These are phyloP conservation scores for Trypanosoma boissoni DNA, from an alignment of 208 protist species.

Conservation along the genomic window DNA sequence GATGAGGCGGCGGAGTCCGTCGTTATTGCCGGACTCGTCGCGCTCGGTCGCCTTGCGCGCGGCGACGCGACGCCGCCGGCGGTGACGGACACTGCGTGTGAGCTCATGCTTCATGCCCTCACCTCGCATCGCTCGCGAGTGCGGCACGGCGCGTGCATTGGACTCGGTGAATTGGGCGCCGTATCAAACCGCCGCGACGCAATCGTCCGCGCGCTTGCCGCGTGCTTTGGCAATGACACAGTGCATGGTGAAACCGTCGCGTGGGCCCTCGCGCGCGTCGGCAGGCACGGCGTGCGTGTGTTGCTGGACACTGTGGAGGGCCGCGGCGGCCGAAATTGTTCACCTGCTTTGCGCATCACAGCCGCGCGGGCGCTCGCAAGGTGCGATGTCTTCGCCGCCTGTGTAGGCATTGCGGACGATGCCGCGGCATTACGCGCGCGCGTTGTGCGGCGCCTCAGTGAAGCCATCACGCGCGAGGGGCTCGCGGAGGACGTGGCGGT, in stretches of 20 bases:
- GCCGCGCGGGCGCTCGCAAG: conserved; percentile 36
- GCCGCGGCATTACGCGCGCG: conserved; percentile 31
- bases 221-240: conserved; percentile 13
- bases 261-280: conserved; percentile 56
- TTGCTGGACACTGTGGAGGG: conserved; percentile 22
- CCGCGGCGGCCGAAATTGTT: not conserved
- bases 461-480: conserved; percentile 24
- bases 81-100: conserved; percentile 20
- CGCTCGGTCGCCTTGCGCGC: conserved; percentile 36
- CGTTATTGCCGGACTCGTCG: conserved; percentile 43
- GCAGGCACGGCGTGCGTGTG: conserved; percentile 34
- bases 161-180: conserved; percentile 41
- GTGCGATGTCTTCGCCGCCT: conserved; percentile 26
- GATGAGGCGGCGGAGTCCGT: conserved; percentile 43
- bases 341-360: conserved; percentile 29
- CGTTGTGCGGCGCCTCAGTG: conserved; percentile 35
- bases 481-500: conserved; percentile 52
- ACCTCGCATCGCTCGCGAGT: conserved; percentile 35
- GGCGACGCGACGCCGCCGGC: conserved; percentile 21
- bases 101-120: conserved; percentile 27
- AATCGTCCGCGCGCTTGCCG: conserved; percentile 5
- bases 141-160: conserved; percentile 57
- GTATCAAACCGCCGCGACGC: conserved; percentile 12
- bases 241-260: conserved; percentile 37
- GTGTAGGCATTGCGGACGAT: conserved; percentile 13